phyloP scores from a whole-genome alignment of 768 basidiomycete species.

The Mycena epipterygia region DNA sequence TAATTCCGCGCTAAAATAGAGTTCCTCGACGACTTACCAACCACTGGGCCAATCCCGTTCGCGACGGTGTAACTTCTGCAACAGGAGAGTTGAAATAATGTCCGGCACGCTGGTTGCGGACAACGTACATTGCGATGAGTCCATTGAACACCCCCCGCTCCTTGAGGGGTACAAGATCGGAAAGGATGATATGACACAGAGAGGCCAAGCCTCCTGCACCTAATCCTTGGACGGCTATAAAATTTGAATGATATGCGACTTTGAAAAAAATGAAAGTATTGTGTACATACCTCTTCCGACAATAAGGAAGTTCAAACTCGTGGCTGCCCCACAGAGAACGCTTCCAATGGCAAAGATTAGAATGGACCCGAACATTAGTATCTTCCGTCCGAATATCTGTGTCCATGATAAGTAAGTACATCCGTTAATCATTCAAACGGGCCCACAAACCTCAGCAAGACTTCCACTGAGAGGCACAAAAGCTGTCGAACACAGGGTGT shows the following conservation, averaged over 20 bases:
- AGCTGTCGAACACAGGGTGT: background rate
- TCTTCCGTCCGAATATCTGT: too few species aligned
- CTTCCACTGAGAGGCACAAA: background rate
- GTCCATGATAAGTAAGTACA: background rate
- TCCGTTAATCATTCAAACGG: background rate
- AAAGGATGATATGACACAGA: constrained; percentile 55
- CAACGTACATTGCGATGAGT: constrained; percentile 47
- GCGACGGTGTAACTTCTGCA: constrained; percentile 44
- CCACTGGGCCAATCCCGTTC: constrained; percentile 38
- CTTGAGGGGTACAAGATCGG: constrained; percentile 60
- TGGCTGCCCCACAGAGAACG: constrained; percentile 57
- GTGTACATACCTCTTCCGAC: constrained; percentile 55
- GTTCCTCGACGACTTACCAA: background rate
- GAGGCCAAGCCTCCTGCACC: constrained; percentile 55
- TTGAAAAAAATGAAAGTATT: background rate
- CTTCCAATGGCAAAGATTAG: too few species aligned
- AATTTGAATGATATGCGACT: background rate
- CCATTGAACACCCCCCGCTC: constrained; percentile 58
- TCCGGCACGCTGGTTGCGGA: background rate
- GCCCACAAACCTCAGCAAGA: background rate
- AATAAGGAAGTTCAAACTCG: constrained; percentile 58
- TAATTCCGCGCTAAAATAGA: constrained; percentile 18
- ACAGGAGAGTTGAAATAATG: background rate
- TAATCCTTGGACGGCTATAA: constrained; percentile 53
- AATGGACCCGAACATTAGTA: too few species aligned